Base-by-base conservation (phyloP, 257 asterid genomes). In the Penstemon barbatus region DNA sequence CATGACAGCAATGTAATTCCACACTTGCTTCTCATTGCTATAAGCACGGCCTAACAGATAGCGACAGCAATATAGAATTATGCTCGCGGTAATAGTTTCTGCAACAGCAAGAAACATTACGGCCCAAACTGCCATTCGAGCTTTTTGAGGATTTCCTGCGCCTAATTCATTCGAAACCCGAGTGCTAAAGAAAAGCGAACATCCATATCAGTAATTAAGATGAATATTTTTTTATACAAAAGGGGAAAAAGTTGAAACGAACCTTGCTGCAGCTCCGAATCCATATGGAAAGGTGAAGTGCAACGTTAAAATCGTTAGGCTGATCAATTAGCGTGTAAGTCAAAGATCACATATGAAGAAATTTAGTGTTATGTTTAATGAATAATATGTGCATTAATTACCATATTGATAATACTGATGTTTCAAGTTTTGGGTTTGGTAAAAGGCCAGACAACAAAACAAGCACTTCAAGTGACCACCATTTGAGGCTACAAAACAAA, bases 391-490 rank as follows among this genome's bases (percentile, higher is more conserved):
- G 15, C 15, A 50, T 42, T 4, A 33, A 11, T 61, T 82, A 86
- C 95, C 96, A 84, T 64, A 87, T 80, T 6, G 90, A 81, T 15
- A 89, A 62, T 8, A 89, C 87, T 59, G 96, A 83, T 39, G 96
- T 82, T 63, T 89, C 81, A n/a, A 89, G 92, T 57, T 72, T 74
- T 15, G 96, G 88, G 57, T 89, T 79, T 0, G 94, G 86, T 12
- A 89, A 54, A 55, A 89, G 78, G 8, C 90, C 92, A 41, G 92
- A 81, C 11, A 83, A 66, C 77, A 89, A 50, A 73, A 81, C 68
- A 44, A 87, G 79, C 51, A 87, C 63, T 66, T 87, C 96, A 7
- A 76, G 75, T 7, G 92, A 75, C 96, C 96, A 89, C 88, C 90
- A 87, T 74, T 89, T 83, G 6, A 89, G 77, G 68, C 96, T 87